These are phyloP conservation scores for Colletotrichum aenigma DNA, from an alignment of 2,329 filamentous ascomycete species.

Conservation along the genomic window DNA sequence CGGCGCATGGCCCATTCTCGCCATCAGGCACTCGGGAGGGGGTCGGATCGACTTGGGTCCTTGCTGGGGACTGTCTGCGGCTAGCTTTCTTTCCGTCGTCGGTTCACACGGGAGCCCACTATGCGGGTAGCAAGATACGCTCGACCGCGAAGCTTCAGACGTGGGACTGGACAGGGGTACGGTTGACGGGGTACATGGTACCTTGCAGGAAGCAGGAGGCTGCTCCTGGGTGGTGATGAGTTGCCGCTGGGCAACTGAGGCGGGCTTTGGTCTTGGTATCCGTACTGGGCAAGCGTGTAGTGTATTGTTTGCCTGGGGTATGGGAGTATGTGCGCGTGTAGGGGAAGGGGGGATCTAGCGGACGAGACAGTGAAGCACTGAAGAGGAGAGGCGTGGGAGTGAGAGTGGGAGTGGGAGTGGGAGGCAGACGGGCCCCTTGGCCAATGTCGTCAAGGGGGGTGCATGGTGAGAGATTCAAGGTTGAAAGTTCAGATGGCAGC, in stretches of 20 bases:
- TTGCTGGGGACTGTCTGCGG: conserved; percentile 22
- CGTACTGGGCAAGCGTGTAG: background rate
- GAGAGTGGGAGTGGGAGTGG: background rate
- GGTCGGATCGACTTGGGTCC: conserved; percentile 18
- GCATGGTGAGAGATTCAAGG: conserved; percentile 4
- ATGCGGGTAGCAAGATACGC: conserved; percentile 21
- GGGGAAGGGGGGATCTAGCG: conserved; percentile 13
- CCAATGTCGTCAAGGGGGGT: background rate
- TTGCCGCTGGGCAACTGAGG: background rate
- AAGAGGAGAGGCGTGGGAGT: background rate
- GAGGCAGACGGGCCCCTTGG: background rate
- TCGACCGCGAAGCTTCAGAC: conserved; percentile 22
- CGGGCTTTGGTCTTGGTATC: background rate
- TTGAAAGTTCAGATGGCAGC: conserved; percentile 22
- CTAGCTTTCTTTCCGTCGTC: conserved; percentile 23
- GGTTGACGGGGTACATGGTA: background rate
- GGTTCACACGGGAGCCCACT: conserved; percentile 18
- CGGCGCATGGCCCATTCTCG: conserved; percentile 11
- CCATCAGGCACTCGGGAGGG: conserved; percentile 8
- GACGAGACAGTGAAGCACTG: background rate
- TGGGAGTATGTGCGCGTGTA: background rate
- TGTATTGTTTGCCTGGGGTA: background rate
- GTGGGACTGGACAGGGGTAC: conserved; percentile 7
- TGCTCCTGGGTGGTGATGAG: background rate
- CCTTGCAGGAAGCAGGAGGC: background rate